These are phyloP conservation scores for Paecilomyces fulvus DNA, from an alignment of 2,329 filamentous ascomycete species.

Conservation along the genomic window DNA sequence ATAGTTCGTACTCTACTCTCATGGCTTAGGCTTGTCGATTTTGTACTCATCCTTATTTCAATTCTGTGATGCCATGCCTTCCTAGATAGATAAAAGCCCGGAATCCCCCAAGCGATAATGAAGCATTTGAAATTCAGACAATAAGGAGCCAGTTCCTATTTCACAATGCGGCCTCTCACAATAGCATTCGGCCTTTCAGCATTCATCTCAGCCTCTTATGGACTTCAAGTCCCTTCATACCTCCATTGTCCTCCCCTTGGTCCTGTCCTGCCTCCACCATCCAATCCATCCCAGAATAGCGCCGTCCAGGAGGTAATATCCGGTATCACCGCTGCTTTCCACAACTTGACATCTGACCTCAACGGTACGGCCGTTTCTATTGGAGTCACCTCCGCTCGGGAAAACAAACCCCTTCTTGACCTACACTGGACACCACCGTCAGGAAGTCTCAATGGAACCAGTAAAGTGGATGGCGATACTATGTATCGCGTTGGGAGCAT, in stretches of 20 bases:
- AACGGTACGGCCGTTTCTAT: background rate
- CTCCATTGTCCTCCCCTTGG: background rate
- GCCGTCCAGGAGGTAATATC: background rate
- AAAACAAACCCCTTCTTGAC: background rate
- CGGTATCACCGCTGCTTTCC: background rate
- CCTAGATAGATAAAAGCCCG: too few relatives aligned
- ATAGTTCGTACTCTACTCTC: too few relatives aligned
- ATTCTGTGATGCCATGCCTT: too few relatives aligned
- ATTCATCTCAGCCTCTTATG: background rate
- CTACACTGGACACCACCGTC: slow-evolving; percentile 4
- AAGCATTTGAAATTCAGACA: too few relatives aligned
- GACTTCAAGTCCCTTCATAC: background rate
- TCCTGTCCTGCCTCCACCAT: background rate
- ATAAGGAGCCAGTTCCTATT: too few relatives aligned
- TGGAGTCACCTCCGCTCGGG: background rate
- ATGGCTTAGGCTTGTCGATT: too few relatives aligned
- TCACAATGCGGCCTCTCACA: background rate
- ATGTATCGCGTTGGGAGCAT: slow-evolving; percentile 20
- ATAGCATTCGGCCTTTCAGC: background rate
- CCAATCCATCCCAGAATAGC: background rate
- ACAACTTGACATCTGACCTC: background rate
- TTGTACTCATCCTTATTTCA: too few relatives aligned
- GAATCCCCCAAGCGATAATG: too few relatives aligned
- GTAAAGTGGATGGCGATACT: slow-evolving; percentile 6
- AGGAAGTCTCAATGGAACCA: slow-evolving; percentile 3